These are phyloP conservation scores for Saturnispora serradocipensis DNA, from an alignment of 805 yeast species.

Conservation along the genomic window DNA sequence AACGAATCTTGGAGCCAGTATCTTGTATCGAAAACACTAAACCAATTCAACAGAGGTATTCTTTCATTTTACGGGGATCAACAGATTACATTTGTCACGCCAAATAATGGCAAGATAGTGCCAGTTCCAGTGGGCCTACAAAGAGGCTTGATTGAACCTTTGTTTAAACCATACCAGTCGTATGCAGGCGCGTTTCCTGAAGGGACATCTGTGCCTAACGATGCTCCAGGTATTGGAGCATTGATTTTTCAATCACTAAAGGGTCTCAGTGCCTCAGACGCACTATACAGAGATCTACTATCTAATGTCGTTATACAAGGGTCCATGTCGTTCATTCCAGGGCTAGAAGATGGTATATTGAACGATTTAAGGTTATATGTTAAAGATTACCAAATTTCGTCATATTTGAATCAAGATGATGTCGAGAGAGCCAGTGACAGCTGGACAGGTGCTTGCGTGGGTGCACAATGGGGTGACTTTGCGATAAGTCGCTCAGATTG, in stretches of 20 bases:
- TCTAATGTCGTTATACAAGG: conserved; percentile 53
- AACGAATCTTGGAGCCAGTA: conserved; percentile 6
- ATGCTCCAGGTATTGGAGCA: conserved; percentile 43
- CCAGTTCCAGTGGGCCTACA: not conserved
- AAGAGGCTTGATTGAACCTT: conserved; percentile 45
- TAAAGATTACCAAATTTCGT: conserved; percentile 39
- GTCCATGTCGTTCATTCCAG: conserved; percentile 46
- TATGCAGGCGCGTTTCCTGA: conserved; percentile 16
- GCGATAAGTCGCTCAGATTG: conserved; percentile 58
- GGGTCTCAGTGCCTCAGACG: conserved; percentile 36
- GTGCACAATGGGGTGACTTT: conserved; percentile 49
- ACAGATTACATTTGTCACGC: conserved; percentile 19
- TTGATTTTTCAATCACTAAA: conserved; percentile 36
- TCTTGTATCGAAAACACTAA: conserved; percentile 26
- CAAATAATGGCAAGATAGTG: conserved; percentile 40
- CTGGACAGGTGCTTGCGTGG: conserved; percentile 69
- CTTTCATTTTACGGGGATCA: conserved; percentile 5
- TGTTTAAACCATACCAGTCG: conserved; percentile 56
- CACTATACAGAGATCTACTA: conserved; percentile 31
- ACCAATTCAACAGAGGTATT: conserved; percentile 2
- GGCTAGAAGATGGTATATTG: conserved; percentile 45
- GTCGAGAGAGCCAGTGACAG: conserved; percentile 49
- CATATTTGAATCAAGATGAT: conserved; percentile 32
- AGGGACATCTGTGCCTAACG: conserved; percentile 30
- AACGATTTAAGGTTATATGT: conserved; percentile 46